Evolutionary conservation across 2,329 filamentous ascomycete genomes (phyloP).

Genomic region (Lomentospora prolificans): DNA sequence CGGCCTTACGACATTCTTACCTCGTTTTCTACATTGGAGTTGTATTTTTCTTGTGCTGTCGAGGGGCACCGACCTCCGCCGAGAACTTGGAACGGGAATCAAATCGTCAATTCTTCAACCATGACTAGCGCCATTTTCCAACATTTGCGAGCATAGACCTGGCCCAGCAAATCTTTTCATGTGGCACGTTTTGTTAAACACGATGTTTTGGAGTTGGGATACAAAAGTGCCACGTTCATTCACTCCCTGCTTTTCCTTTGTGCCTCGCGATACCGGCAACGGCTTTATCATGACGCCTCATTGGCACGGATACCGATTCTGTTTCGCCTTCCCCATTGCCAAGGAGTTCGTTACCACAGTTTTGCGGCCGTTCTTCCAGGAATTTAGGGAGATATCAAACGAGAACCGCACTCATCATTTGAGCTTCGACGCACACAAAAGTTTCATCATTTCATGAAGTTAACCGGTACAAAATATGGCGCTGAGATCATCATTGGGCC

Average conservation of each 20-base stretch:
- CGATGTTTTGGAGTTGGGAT: slow-evolving; percentile 5
- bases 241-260: slow-evolving; percentile 4
- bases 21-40: slow-evolving; percentile 11
- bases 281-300: not conserved
- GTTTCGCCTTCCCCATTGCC: not conserved
- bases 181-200: slow-evolving; percentile 7
- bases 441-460: not conserved
- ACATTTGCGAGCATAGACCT: slow-evolving; percentile 1
- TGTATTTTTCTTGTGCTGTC: slow-evolving; percentile 4
- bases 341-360: not conserved
- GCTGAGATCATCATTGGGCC: not conserved
- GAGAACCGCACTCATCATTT: not conserved
- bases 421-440: not conserved
- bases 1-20: slow-evolving; percentile 10
- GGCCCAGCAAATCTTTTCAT: slow-evolving; percentile 1
- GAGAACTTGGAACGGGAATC: no score
- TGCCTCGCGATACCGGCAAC: not conserved
- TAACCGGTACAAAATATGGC: not conserved
- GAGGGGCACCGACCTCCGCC: not conserved
- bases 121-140: not conserved
- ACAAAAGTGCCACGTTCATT: slow-evolving; percentile 7
- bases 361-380: no score
- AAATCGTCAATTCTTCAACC: no score
- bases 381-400: no score
- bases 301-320: not conserved